A percentile compares a stretch with the other conserved stretches of the same genome.
Conservation (phyloP, 129 eudicot genomes). For the Gnaphalium uliginosum region DNA sequence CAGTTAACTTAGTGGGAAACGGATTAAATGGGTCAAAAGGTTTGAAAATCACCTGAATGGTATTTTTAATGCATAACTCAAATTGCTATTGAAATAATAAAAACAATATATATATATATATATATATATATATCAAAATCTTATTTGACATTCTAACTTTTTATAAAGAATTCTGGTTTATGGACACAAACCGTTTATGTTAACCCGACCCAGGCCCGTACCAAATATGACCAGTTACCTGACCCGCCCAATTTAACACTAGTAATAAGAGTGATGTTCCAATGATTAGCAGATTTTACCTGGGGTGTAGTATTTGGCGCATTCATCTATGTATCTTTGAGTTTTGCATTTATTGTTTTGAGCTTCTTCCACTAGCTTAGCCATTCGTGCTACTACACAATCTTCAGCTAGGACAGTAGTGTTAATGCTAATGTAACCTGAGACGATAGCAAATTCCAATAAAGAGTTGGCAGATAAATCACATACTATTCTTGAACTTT, state of each 20-base stretch:
- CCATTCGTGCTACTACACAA: slow-evolving; percentile 87
- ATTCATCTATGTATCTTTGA: slow-evolving; percentile 70
- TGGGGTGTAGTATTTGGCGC: slow-evolving; percentile 85
- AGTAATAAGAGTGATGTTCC: neutral
- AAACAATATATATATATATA: no score
- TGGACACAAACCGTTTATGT: neutral
- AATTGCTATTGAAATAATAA: neutral
- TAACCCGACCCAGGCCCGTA: neutral
- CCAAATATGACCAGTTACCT: neutral
- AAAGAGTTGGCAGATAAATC: slow-evolving; percentile 11
- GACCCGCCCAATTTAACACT: neutral
- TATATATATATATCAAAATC: no score
- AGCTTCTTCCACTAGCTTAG: slow-evolving; percentile 93
- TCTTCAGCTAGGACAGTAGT: slow-evolving; percentile 81
- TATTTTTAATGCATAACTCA: neutral
- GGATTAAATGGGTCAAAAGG: neutral
- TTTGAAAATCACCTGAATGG: neutral
- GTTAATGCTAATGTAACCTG: slow-evolving; percentile 68
- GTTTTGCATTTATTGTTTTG: slow-evolving; percentile 75
- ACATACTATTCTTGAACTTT: neutral
- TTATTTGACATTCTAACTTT: neutral
- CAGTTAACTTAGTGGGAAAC: neutral
- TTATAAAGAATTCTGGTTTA: neutral
- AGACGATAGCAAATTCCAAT: neutral
- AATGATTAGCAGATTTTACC: slow-evolving; percentile 34